These are phyloP conservation scores for Halteria grandinella DNA, from an alignment of 73 alveolate species.

Conservation along the genomic window DNA sequence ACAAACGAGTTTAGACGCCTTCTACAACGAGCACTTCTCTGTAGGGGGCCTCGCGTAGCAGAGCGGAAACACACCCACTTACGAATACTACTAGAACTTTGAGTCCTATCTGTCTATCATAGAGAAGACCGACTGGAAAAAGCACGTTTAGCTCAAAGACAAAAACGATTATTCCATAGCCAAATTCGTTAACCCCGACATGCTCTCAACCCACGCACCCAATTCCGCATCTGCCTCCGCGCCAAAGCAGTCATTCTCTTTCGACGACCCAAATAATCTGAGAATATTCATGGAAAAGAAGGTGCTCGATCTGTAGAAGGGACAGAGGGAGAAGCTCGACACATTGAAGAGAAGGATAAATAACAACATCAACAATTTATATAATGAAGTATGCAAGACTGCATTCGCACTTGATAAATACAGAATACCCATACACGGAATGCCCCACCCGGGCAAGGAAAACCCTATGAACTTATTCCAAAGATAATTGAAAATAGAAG, in stretches of 20 bases:
- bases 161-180: background rate
- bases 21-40: slow-evolving; percentile 9
- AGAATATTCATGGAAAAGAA: background rate
- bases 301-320: background rate
- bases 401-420: slow-evolving; percentile 68
- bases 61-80: slow-evolving; percentile 10
- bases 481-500: slow-evolving; percentile 80
- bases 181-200: slow-evolving; percentile 17
- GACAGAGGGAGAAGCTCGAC: background rate
- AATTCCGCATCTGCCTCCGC: background rate
- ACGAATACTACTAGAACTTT: slow-evolving; percentile 11
- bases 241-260: background rate
- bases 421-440: slow-evolving; percentile 85
- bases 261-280: slow-evolving; percentile 18
- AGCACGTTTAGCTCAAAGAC: slow-evolving; percentile 15
- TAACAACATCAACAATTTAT: slow-evolving; percentile 47
- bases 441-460: slow-evolving; percentile 74
- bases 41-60: background rate
- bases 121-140: slow-evolving; percentile 45
- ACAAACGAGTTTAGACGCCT: slow-evolving; percentile 3
- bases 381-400: slow-evolving; percentile 56
- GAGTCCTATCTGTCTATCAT: slow-evolving; percentile 11
- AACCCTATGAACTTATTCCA: slow-evolving; percentile 79
- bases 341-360: slow-evolving; percentile 50
- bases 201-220: background rate